Percentiles rank a stretch among this genome's conserved stretches.
Evolutionary conservation across 1,284 basidiomycete species (phyloP).

Genomic region (Sparassis latifolia): DNA sequence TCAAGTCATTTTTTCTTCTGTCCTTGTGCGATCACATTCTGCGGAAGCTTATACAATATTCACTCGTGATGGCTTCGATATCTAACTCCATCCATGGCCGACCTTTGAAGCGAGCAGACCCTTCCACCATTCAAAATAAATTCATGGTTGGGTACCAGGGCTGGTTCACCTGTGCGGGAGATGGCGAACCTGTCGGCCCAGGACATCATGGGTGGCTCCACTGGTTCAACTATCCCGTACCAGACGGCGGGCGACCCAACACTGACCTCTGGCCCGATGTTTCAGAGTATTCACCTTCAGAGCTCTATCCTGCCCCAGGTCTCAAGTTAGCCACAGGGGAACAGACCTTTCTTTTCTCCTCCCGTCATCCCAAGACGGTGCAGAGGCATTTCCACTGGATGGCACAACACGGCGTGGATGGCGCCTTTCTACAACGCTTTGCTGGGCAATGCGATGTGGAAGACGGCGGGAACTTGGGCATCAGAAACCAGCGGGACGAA

Average conservation of each 20-base stretch:
- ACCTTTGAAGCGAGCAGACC: slow-evolving; percentile 32
- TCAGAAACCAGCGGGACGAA: slow-evolving; percentile 60
- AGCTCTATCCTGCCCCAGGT: slow-evolving; percentile 65
- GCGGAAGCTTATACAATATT: neutral
- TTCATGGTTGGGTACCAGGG: slow-evolving; percentile 80
- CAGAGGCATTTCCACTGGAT: slow-evolving; percentile 76
- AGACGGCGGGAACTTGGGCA: slow-evolving; percentile 40
- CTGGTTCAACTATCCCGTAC: slow-evolving; percentile 64
- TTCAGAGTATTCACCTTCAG: slow-evolving; percentile 59
- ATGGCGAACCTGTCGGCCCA: slow-evolving; percentile 39
- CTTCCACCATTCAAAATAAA: slow-evolving; percentile 64
- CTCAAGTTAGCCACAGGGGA: slow-evolving; percentile 47
- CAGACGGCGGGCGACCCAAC: slow-evolving; percentile 60
- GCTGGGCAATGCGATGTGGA: slow-evolving; percentile 52
- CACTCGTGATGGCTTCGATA: neutral
- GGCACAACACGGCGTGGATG: slow-evolving; percentile 71
- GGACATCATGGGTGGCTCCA: slow-evolving; percentile 83
- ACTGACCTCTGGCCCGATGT: slow-evolving; percentile 72
- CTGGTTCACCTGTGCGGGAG: slow-evolving; percentile 48
- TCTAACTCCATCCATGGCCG: slow-evolving; percentile 9
- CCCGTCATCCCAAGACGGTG: slow-evolving; percentile 65
- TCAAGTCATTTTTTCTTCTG: neutral
- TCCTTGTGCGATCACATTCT: neutral
- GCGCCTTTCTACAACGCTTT: slow-evolving; percentile 73
- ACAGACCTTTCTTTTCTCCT: slow-evolving; percentile 66